These are phyloP conservation scores for Schizosaccharomyces cryophilus DNA, from an alignment of 805 yeast species.

Conservation along the genomic window DNA sequence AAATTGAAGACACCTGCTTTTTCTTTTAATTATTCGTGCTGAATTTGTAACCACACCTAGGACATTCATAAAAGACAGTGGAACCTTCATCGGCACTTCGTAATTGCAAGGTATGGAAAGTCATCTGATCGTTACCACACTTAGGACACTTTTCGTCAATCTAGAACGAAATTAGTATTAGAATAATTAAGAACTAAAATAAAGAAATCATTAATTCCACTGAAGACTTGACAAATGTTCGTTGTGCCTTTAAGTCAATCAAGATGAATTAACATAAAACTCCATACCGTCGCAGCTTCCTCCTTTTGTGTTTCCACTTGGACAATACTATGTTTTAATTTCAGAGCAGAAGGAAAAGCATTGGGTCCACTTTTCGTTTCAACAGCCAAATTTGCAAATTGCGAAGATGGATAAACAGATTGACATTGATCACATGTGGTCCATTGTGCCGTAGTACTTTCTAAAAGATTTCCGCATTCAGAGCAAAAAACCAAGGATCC, in stretches of 20 bases:
- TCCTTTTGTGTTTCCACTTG: slow-evolving; percentile 50
- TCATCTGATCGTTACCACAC: slow-evolving; percentile 96
- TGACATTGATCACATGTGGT: slow-evolving; percentile 30
- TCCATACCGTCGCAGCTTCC: slow-evolving; percentile 62
- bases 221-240: not conserved
- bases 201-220: not conserved
- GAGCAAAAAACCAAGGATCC: slow-evolving; percentile 87
- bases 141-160: slow-evolving; percentile 96
- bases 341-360: slow-evolving; percentile 75
- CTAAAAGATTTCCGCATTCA: slow-evolving; percentile 76
- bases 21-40: slow-evolving; percentile 57
- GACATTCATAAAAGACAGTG: slow-evolving; percentile 91
- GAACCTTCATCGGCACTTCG: slow-evolving; percentile 99
- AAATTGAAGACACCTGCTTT: too few species aligned
- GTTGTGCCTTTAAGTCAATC: not conserved
- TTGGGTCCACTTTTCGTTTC: slow-evolving; percentile 70
- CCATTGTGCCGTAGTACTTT: slow-evolving; percentile 1
- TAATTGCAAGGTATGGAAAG: slow-evolving; percentile 82
- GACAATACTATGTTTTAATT: slow-evolving; percentile 66
- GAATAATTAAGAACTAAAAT: not conserved
- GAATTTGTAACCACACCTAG: slow-evolving; percentile 74
- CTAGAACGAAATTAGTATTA: slow-evolving; percentile 5
- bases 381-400: slow-evolving; percentile 59
- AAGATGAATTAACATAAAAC: not conserved
- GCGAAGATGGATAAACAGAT: slow-evolving; percentile 19